Base-by-base conservation (phyloP, 371 early-diverging fungal species). In the Capillidium rhysosporum region DNA sequence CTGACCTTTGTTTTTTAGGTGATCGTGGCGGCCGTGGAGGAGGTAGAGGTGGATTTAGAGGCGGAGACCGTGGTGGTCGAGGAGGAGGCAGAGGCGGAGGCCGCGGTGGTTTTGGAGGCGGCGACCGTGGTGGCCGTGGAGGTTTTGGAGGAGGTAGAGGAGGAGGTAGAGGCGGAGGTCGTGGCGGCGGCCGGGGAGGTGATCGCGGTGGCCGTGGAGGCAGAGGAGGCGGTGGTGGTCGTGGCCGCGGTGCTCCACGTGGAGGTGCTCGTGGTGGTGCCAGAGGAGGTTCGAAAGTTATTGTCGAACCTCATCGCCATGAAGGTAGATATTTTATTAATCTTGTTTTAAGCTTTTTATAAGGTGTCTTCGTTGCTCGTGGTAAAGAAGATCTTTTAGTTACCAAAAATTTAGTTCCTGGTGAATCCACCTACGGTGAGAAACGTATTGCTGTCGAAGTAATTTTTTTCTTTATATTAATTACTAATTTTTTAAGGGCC, bases 381-480 rank as follows among this genome's bases (percentile, higher is more conserved):
- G 95, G 95, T 51, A 99, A 99, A 79, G 99, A 98, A 73, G 99
- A 99, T 73, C 71, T 95, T 65, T 77, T 99, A 46, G 85, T 95
- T 47, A 99, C 99, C 64, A 92, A 91, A 81, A 98, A 98, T 77
- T 66, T 98, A 61, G 93, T 94, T 23, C 95, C 98, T 56, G 99
- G 99, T 46, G 91, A 95, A 68, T 72, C 87, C 57, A 98, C 98
- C 43, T 99, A 99, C 67, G 94, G 94, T 55, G 99, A 99, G 73
- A 99, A 98, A 82, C 81, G 99, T 64, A 80, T 98, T 63, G 76
- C 88, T 25, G 89, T 95, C 29, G 94, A 92, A 61, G 40, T 51
- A 51, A 43, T 10, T 34, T 29, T 38, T n/a, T n/a, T 18, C 18
- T 34, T 10, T 10, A 20, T 29, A n/a, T 18, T 18, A 18, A 38